Base-by-base conservation (phyloP, 805 yeast species). In the Wickerhamiella parazyma region DNA sequence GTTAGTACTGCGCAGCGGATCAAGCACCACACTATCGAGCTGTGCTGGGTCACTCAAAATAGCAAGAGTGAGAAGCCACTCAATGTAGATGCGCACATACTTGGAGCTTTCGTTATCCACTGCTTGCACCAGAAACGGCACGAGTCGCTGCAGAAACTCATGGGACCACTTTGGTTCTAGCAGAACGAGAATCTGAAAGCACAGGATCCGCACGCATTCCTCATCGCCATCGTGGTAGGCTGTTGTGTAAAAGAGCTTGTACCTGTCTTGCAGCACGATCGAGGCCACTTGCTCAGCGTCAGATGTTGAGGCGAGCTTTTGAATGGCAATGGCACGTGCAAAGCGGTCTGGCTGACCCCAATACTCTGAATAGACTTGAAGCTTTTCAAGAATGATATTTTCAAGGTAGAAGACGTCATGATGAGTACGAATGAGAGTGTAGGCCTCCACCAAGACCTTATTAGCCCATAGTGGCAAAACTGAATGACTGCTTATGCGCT, bases 21-120 rank as follows among this genome's bases (percentile, higher is more conserved):
- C 45, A 31, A 51, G 31, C 38, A 48, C 34, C 35, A 34, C 24
- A 29, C 28, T 18, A 24, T 24, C 22, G 14, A 40, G 21, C 14
- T 34, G 33, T 24, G 58, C 50, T 9, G 42, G 41, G 35, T 48
- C 55, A n/a, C 54, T 53, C 11, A 63, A 47, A 38, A 75, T 55
- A 17, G 67, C 62, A 12, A 64, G 60, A 0, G 83, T 71, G 33
- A 79, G 59, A 11, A 78, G 64, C 95, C 95, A 87, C 55, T 87
- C 96, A 44, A 82, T 61, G 53, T 80, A 83, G 2, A 71, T 62
- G 45, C 96, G 70, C 4, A 75, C 81, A 37, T 76, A 63, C 0
- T 95, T 95, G 49, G 91, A 80, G 11, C 83, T 74, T 49, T 89
- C 97, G 2, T 64, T 60, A 34, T 69, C 64, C 10, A 83, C 62